Conservation (phyloP, 768 basidiomycete genomes). For the Ephemerocybe angulata region DNA sequence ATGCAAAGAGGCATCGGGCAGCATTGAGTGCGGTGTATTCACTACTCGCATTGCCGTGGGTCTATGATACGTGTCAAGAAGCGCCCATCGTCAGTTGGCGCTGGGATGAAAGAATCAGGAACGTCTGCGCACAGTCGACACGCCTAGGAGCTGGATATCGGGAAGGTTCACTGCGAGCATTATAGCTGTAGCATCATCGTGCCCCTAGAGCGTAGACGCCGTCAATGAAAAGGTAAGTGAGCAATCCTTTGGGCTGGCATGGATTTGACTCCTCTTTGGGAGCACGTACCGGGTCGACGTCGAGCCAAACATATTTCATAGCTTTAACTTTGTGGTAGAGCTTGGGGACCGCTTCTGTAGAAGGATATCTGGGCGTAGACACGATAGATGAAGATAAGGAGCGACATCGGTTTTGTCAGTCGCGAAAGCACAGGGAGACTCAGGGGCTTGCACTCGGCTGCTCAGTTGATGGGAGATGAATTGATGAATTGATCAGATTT, state of each 20-base stretch:
- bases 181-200: slow-evolving; percentile 86
- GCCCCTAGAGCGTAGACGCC: slow-evolving; percentile 56
- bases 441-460: too few relatives aligned
- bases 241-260: background rate
- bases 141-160: slow-evolving; percentile 66
- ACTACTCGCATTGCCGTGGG: slow-evolving; percentile 74
- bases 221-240: background rate
- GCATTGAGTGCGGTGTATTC: slow-evolving; percentile 68
- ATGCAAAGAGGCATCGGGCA: slow-evolving; percentile 71
- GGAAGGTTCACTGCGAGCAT: slow-evolving; percentile 67
- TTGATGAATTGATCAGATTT: too few relatives aligned
- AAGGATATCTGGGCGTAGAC: too few relatives aligned
- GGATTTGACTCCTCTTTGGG: background rate
- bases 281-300: slow-evolving; percentile 57
- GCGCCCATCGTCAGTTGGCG: background rate
- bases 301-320: slow-evolving; percentile 53
- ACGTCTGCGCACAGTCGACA: slow-evolving; percentile 78
- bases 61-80: slow-evolving; percentile 36
- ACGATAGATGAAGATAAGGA: too few relatives aligned
- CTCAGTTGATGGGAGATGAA: too few relatives aligned
- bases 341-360: background rate
- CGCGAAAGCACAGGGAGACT: too few relatives aligned
- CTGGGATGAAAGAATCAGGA: background rate
- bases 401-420: too few relatives aligned
- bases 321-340: background rate